Evolutionary conservation across 2,329 filamentous ascomycete genomes (phyloP).

Genomic region (Aureobasidium sp.): DNA sequence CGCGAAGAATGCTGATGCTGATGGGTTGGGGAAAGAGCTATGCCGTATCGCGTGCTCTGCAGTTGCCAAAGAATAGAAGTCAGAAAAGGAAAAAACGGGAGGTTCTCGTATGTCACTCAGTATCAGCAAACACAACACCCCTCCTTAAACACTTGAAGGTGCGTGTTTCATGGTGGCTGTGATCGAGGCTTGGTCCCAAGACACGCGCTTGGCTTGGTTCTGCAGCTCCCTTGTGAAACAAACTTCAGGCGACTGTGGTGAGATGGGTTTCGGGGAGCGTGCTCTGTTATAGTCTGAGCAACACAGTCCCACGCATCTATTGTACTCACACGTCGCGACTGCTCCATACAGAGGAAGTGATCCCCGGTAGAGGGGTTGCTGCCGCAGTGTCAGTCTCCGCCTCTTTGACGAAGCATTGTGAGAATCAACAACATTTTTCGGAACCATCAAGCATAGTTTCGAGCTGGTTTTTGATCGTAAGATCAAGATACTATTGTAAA

Average conservation of each 20-base stretch:
- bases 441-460: too few species aligned
- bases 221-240: conserved; percentile 1
- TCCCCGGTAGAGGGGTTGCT: too few species aligned
- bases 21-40: neutral
- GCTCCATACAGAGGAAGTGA: too few species aligned
- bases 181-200: conserved; percentile 10
- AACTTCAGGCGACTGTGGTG: neutral
- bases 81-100: neutral
- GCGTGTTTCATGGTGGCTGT: conserved; percentile 10
- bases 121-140: neutral
- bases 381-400: too few species aligned
- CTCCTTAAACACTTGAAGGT: neutral
- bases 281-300: neutral
- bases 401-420: too few species aligned
- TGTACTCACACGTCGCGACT: too few species aligned
- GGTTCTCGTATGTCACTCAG: neutral
- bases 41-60: neutral
- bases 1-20: neutral
- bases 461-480: too few species aligned
- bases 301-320: neutral
- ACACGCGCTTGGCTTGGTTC: neutral
- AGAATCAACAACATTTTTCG: too few species aligned
- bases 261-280: neutral
- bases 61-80: neutral
- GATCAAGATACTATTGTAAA: too few species aligned